Evolutionary conservation across 768 basidiomycete species (phyloP).

Genomic region (Xerocomellus chrysenteron): DNA sequence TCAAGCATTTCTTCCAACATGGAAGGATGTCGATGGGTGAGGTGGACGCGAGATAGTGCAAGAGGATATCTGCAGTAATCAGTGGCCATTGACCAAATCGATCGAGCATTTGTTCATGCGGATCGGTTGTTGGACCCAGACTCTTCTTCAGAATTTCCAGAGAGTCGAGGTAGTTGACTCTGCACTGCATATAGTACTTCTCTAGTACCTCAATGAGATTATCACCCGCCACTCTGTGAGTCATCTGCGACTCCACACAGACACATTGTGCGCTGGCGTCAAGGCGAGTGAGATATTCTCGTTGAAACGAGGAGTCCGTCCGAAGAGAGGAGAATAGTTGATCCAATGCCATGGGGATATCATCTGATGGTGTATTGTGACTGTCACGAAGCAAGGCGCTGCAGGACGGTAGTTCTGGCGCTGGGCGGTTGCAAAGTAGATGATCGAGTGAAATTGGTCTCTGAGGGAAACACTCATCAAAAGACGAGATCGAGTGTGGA

Average conservation of each 20-base stretch:
- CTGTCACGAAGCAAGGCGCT: too few relatives aligned
- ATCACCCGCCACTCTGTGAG: not conserved
- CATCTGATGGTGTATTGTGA: not conserved
- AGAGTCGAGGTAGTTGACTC: not conserved
- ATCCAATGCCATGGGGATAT: not conserved
- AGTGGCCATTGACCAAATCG: not conserved
- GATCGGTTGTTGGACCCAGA: not conserved
- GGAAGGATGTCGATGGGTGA: not conserved
- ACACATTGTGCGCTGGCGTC: not conserved
- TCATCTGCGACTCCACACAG: not conserved
- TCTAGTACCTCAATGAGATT: not conserved
- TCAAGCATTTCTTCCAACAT: not conserved
- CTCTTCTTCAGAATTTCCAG: not conserved
- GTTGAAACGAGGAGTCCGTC: not conserved
- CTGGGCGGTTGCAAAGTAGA: not conserved
- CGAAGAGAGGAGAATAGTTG: not conserved
- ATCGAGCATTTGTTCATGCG: constrained; percentile 7
- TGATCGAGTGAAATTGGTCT: not conserved
- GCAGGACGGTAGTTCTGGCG: not conserved
- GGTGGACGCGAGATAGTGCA: not conserved
- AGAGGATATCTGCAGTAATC: not conserved
- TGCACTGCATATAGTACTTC: not conserved
- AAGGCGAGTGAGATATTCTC: not conserved
- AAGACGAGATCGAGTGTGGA: not conserved
- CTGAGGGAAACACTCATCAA: accelerated